These are phyloP conservation scores for Ophiosphaerella herpotricha DNA, from an alignment of 2,329 filamentous ascomycete genomes.

Conservation along the genomic window DNA sequence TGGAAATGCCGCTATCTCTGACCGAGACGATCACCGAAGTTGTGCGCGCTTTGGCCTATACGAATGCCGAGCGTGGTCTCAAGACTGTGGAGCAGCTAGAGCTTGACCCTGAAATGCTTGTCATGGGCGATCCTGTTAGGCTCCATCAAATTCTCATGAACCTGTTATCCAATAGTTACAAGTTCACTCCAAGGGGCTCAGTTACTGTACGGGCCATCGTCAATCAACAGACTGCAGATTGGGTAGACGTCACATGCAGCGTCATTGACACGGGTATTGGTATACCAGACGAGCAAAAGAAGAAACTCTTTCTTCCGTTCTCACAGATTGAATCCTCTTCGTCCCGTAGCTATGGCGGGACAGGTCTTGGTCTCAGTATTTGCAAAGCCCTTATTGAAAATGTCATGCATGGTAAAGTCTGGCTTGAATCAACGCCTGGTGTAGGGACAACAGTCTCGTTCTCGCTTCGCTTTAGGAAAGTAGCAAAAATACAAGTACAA, in stretches of 20 bases:
- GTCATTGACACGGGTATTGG: slow-evolving; percentile 91
- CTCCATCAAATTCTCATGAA: slow-evolving; percentile 68
- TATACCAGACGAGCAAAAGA: slow-evolving; percentile 79
- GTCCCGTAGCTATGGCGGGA: slow-evolving; percentile 88
- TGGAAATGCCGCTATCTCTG: slow-evolving; percentile 58
- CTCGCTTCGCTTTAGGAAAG: slow-evolving; percentile 83
- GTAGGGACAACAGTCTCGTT: slow-evolving; percentile 77
- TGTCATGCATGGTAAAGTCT: slow-evolving; percentile 85
- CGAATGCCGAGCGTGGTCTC: slow-evolving; percentile 64
- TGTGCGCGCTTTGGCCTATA: slow-evolving; percentile 65
- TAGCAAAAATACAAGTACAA: slow-evolving; percentile 64
- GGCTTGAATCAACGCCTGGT: slow-evolving; percentile 75
- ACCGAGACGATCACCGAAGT: slow-evolving; percentile 67
- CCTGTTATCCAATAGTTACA: slow-evolving; percentile 88
- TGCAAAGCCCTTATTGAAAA: slow-evolving; percentile 94
- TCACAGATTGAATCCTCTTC: slow-evolving; percentile 91
- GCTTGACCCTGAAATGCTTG: slow-evolving; percentile 59
- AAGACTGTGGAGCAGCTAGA: slow-evolving; percentile 62
- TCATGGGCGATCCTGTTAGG: slow-evolving; percentile 58
- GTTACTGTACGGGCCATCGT: slow-evolving; percentile 81
- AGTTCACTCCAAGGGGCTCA: slow-evolving; percentile 86
- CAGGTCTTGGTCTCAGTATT: slow-evolving; percentile 87
- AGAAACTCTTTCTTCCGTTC: slow-evolving; percentile 89
- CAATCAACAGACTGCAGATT: slow-evolving; percentile 70
- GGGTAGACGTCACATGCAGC: slow-evolving; percentile 78